Base-by-base conservation (phyloP, 768 basidiomycete genomes). In the Polyporus arcularius region DNA sequence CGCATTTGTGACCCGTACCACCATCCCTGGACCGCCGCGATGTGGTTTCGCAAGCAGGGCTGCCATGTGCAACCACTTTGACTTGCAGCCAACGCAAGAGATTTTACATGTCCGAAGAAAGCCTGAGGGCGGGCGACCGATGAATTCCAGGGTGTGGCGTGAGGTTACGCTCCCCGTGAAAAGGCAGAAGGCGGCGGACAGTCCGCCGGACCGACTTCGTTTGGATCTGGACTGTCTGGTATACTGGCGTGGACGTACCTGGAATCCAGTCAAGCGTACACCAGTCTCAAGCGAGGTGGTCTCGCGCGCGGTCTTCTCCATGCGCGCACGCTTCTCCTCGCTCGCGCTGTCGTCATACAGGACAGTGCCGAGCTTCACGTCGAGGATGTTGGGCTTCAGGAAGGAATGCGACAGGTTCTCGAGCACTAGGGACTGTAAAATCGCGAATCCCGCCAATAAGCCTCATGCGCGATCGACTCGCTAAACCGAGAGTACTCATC, bases 351-450 rank as follows among this genome's bases (percentile, higher is more conserved):
- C 83, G 53, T 92, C 94, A 63, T 91, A 92, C n/a, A 98, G 81
- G 1, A 89, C 79, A 0, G 90, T 96, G 1, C 97, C 97, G 15
- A 98, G 88, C 73, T 98, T 99, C 71, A 94, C 80, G 71, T 99
- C 96, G 31, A 98, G 78, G 58, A 97, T 83, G 65, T 91, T 94
- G 6, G 96, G 96, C 70, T 86, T 89, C 39, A 74, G 67, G 77
- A 95, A 98, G 1, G 80, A 70, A 65, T 88, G 74, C 2, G 89
- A 75, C 12, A 95, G 76, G 72, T 99, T 98, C 75, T 96, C 89
- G 3, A 99, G 75, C 32, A 96, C 92, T 55, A 96, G 76, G 60
- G 85, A 87, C 79, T 95, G 86, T 68, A 57, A 42, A 58, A 26
- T 35, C 51, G 14, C 28, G 9, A 40, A 28, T 21, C 4, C 26